Conservation (phyloP, 768 basidiomycete species). For the Boletus insuetus region DNA sequence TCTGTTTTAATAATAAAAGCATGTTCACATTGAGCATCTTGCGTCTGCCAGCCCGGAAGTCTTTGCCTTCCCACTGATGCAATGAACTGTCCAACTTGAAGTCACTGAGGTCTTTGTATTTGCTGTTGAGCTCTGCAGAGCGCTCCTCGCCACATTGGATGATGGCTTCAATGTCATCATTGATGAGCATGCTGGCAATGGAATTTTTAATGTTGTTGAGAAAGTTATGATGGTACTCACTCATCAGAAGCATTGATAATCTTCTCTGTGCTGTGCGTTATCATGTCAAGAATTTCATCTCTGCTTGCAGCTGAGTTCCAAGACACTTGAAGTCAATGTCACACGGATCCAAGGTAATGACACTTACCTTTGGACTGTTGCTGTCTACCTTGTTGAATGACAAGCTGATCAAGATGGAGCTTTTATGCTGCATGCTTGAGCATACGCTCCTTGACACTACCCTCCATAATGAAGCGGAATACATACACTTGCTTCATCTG, state of each 20-base stretch:
- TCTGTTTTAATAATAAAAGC: conserved; percentile 86
- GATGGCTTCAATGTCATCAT: conserved; percentile 93
- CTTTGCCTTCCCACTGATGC: conserved; percentile 95
- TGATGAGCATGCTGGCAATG: conserved; percentile 57
- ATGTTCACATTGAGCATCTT: conserved; percentile 74
- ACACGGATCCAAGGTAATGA: neutral
- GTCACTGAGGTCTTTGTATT: conserved; percentile 95
- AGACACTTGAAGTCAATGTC: neutral
- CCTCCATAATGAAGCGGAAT: conserved; percentile 83
- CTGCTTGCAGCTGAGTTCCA: conserved; percentile 71
- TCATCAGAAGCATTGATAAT: conserved; percentile 81
- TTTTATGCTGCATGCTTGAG: conserved; percentile 92
- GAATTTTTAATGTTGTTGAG: neutral
- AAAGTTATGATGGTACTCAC: conserved; percentile 41
- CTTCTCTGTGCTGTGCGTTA: conserved; percentile 94
- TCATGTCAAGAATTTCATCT: conserved; percentile 97
- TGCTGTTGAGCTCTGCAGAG: conserved; percentile 82
- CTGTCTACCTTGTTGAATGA: conserved; percentile 92
- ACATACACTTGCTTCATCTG: conserved; percentile 90
- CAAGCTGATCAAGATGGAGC: conserved; percentile 89
- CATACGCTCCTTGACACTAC: conserved; percentile 91
- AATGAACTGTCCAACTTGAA: conserved; percentile 93
- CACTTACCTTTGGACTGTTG: conserved; percentile 73
- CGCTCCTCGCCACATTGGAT: conserved; percentile 89
- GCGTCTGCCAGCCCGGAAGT: conserved; percentile 77